Evolutionary conservation across 2,329 filamentous ascomycete species (phyloP).

Genomic region (Verticillium tricorpus): DNA sequence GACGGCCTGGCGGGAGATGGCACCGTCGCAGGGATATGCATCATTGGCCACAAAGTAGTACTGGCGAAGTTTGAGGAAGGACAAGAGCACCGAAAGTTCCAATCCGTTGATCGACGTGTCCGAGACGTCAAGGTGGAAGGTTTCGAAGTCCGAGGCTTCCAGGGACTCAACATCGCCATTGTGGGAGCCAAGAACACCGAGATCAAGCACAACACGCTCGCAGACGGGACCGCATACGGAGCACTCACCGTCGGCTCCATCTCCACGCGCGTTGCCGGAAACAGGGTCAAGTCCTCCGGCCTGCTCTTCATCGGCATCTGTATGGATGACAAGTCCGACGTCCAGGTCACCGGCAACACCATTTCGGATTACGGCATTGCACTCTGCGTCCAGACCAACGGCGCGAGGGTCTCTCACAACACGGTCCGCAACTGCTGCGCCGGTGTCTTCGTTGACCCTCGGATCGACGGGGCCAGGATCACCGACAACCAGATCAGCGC

Average conservation of each 20-base stretch:
- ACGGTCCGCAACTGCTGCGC: conserved; percentile 23
- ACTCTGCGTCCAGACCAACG: conserved; percentile 29
- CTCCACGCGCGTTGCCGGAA: conserved; percentile 21
- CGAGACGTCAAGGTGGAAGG: conserved; percentile 26
- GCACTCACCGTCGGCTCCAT: conserved; percentile 28
- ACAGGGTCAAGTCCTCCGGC: conserved; percentile 17
- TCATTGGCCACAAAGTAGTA: conserved; percentile 22
- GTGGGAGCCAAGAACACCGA: conserved; percentile 24
- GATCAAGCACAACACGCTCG: conserved; percentile 21
- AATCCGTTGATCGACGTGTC: conserved; percentile 18
- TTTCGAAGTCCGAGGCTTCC: conserved; percentile 25
- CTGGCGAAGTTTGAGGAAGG: conserved; percentile 13
- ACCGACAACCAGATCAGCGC: conserved; percentile 21
- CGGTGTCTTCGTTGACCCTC: conserved; percentile 27
- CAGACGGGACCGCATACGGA: conserved; percentile 24
- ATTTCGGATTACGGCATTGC: conserved; percentile 24
- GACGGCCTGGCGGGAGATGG: conserved; percentile 21
- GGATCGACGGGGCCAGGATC: conserved; percentile 21
- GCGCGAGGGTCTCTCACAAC: conserved; percentile 26
- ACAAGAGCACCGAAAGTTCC: conserved; percentile 25
- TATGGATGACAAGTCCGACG: conserved; percentile 26
- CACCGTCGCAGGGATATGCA: conserved; percentile 26
- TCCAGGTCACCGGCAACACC: conserved; percentile 21
- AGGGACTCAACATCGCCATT: conserved; percentile 29
- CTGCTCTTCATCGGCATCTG: conserved; percentile 25